phyloP scores from a whole-genome alignment of 495 filamentous ascomycete species.

The Aspergillus coremiiformis region DNA sequence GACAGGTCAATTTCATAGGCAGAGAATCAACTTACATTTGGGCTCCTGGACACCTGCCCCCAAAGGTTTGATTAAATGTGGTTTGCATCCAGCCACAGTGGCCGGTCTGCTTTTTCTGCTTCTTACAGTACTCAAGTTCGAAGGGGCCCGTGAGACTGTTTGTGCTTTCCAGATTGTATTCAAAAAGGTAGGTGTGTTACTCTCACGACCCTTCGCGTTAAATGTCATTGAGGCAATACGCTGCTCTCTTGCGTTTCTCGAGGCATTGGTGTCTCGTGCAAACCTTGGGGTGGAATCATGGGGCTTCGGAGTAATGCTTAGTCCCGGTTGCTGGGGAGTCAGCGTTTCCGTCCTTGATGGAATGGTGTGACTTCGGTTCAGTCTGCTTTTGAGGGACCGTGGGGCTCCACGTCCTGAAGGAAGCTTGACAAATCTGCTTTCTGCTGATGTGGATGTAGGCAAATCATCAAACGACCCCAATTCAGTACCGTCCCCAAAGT shows the following conservation, averaged over 20 bases:
- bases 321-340: conserved; percentile 47
- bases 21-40: conserved; percentile 52
- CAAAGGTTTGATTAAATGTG: conserved; percentile 65
- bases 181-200: conserved; percentile 53
- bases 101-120: conserved; percentile 51
- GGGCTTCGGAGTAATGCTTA: conserved; percentile 39
- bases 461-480: conserved; percentile 91
- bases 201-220: conserved; percentile 35
- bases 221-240: conserved; percentile 50
- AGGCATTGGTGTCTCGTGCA: conserved; percentile 86
- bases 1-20: conserved; percentile 7
- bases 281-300: conserved; percentile 65
- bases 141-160: conserved; percentile 49
- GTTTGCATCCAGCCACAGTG: conserved; percentile 49
- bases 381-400: conserved; percentile 52
- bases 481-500: conserved; percentile 89
- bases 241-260: conserved; percentile 83
- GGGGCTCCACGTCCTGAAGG: conserved; percentile 66
- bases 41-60: conserved; percentile 51
- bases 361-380: conserved; percentile 47
- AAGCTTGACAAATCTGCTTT: conserved; percentile 74
- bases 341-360: conserved; percentile 40
- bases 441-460: conserved; percentile 75
- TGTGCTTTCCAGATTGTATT: conserved; percentile 77
- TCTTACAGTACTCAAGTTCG: conserved; percentile 31